Conservation (phyloP, 345 rosid genomes). For the Anastatica hierochuntica region DNA sequence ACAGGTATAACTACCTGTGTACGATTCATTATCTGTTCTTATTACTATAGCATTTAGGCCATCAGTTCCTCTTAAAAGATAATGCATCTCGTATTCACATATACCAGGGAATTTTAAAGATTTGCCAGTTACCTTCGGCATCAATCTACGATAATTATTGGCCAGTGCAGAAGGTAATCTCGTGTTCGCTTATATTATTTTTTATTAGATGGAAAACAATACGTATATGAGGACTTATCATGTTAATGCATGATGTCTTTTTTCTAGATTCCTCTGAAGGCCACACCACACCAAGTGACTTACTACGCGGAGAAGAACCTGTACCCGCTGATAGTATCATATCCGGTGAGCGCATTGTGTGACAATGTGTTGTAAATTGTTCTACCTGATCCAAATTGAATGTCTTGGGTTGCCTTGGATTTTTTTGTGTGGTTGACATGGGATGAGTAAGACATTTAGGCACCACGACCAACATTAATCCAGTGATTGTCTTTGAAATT, state of each 20-base stretch:
- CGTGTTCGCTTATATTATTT: not conserved
- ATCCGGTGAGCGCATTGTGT: slow-evolving; percentile 54
- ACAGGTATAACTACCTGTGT: slow-evolving; percentile 41
- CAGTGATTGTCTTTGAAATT: not conserved
- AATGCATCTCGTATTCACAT: slow-evolving; percentile 13
- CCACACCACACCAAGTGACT: slow-evolving; percentile 97
- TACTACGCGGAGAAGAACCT: slow-evolving; percentile 83
- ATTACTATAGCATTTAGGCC: slow-evolving; percentile 9
- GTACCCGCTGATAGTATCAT: slow-evolving; percentile 78
- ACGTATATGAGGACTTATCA: slow-evolving; percentile 10
- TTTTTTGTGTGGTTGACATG: not conserved
- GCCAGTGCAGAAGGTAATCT: slow-evolving; percentile 85
- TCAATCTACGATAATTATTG: slow-evolving; percentile 90
- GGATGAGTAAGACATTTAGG: not conserved
- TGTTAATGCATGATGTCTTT: slow-evolving; percentile 9
- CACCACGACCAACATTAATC: not conserved
- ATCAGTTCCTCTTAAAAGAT: slow-evolving; percentile 5
- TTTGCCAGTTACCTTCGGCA: slow-evolving; percentile 77
- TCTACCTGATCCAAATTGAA: not conserved
- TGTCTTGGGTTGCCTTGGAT: slow-evolving; percentile 9
- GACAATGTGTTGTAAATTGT: slow-evolving; percentile 5
- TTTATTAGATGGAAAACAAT: not conserved
- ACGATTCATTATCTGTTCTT: not conserved
- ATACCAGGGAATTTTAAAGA: slow-evolving; percentile 77
- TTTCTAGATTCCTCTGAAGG: slow-evolving; percentile 75